phyloP scores from a whole-genome alignment of 139 green algal genomes.

The Coelastrella sp. region DNA sequence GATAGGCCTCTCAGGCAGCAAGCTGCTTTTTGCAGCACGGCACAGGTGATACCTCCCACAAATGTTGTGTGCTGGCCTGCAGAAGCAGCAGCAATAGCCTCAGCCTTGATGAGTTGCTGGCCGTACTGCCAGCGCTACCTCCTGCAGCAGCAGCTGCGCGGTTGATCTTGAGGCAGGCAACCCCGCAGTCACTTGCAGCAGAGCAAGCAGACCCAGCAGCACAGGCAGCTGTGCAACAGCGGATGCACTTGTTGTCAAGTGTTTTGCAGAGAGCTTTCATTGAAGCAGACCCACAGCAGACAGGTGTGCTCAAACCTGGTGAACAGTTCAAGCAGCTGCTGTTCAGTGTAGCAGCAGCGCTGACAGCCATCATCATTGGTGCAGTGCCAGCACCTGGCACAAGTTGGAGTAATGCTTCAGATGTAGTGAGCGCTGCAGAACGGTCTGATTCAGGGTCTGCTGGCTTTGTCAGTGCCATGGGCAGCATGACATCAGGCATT shows the following conservation, averaged over 20 bases:
- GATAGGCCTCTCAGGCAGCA: not conserved
- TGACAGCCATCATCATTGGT: constrained; percentile 21
- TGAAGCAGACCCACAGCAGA: not conserved
- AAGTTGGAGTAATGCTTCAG: not conserved
- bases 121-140: not conserved
- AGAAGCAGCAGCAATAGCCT: constrained; percentile 14
- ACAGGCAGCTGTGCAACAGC: not conserved
- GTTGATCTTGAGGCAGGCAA: constrained; percentile 5
- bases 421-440: not conserved
- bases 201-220: not conserved
- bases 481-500: not conserved
- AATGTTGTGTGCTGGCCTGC: not conserved
- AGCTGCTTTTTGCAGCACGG: not conserved
- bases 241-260: not conserved
- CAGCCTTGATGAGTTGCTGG: not conserved
- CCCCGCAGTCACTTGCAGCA: not conserved
- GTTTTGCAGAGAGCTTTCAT: not conserved
- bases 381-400: not conserved
- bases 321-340: constrained; percentile 29
- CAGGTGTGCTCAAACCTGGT: constrained; percentile 1
- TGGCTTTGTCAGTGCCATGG: not conserved
- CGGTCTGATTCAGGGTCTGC: not conserved
- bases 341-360: constrained; percentile 14
- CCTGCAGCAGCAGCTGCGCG: constrained; percentile 15
- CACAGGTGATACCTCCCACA: not conserved